Conservation (phyloP, 2,329 filamentous ascomycete species). For the Microcyclospora tardicrescens region DNA sequence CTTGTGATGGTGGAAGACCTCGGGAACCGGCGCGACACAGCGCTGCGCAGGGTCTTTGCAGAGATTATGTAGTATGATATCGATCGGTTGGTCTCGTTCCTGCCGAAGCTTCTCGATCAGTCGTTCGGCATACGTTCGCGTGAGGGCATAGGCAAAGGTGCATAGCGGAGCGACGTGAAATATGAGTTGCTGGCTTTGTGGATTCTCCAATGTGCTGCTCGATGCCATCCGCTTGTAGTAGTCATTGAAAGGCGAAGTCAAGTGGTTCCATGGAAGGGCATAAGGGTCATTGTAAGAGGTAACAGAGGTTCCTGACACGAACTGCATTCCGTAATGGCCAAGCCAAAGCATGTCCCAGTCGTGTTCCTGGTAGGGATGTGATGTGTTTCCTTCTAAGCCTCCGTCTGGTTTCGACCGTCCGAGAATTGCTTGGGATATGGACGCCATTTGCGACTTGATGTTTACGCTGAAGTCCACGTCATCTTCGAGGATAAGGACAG, state of each 20-base stretch:
- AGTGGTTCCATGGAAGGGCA: constrained; percentile 3
- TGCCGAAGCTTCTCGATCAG: constrained; percentile 1
- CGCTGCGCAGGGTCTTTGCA: constrained; percentile 4
- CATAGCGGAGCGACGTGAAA: constrained; percentile 4
- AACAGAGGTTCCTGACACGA: neutral
- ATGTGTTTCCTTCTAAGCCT: too few relatives aligned
- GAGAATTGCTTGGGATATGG: constrained; percentile 19
- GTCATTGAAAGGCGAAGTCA: constrained; percentile 5
- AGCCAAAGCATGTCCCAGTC: constrained; percentile 20
- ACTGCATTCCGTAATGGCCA: constrained; percentile 19
- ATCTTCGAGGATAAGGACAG: constrained; percentile 30
- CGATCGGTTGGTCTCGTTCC: constrained; percentile 3
- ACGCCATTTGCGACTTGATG: constrained; percentile 22
- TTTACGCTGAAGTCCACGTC: constrained; percentile 31
- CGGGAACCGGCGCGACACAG: constrained; percentile 7
- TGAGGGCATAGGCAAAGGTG: constrained; percentile 5
- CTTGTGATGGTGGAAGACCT: constrained; percentile 7
- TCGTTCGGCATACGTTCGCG: constrained; percentile 2
- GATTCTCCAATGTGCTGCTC: too few relatives aligned
- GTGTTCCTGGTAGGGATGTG: constrained; percentile 8
- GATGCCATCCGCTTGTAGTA: constrained; percentile 3
- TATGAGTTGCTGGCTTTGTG: constrained; percentile 5
- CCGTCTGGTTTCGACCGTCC: neutral
- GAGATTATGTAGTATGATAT: constrained; percentile 6
- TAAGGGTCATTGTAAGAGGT: constrained; percentile 4